Percentiles rank a stretch among this genome's conserved stretches.
Evolutionary conservation across 2,329 filamentous ascomycete species (phyloP).

Genomic region (Colletotrichum eleusines): DNA sequence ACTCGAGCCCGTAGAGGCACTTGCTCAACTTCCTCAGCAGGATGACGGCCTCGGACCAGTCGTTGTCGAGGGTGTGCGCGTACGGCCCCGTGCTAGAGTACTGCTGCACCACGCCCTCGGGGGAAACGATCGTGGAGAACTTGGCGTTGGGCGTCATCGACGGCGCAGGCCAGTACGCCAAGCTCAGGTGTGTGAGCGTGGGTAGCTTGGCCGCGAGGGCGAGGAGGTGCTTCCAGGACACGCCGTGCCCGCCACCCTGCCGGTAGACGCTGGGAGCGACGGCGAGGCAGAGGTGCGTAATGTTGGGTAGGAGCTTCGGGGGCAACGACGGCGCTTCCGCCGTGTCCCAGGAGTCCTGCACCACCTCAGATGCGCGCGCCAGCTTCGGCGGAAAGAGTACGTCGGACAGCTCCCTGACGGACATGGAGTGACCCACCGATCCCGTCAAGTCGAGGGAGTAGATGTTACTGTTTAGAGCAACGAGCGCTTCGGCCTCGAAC

Average conservation of each 20-base stretch:
- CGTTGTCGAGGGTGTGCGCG: conserved; percentile 68
- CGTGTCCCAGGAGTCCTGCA: conserved; percentile 68
- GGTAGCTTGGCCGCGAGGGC: conserved; percentile 64
- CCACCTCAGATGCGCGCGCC: conserved; percentile 44
- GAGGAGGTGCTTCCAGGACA: conserved; percentile 71
- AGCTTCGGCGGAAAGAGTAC: conserved; percentile 60
- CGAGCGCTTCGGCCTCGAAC: conserved; percentile 43
- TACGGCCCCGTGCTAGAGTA: conserved; percentile 69
- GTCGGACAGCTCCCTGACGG: conserved; percentile 64
- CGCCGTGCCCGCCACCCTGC: conserved; percentile 47
- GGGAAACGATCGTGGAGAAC: conserved; percentile 59
- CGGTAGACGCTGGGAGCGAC: conserved; percentile 50
- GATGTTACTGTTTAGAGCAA: conserved; percentile 59
- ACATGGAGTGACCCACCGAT: conserved; percentile 63
- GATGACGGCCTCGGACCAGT: conserved; percentile 70
- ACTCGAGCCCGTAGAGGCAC: conserved; percentile 68
- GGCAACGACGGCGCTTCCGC: conserved; percentile 47
- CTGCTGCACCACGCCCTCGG: conserved; percentile 57
- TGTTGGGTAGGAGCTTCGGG: conserved; percentile 62
- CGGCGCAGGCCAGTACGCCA: conserved; percentile 73
- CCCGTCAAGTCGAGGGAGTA: conserved; percentile 66
- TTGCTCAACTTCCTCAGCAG: conserved; percentile 67
- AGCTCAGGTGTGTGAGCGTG: conserved; percentile 69
- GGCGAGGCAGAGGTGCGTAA: conserved; percentile 72
- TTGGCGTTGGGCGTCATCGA: conserved; percentile 67